Percentiles rank a stretch among this genome's conserved stretches.
These are phyloP conservation scores for Zoysia matrella DNA, from an alignment of 202 grass and related monocot species.

Conservation along the genomic window DNA sequence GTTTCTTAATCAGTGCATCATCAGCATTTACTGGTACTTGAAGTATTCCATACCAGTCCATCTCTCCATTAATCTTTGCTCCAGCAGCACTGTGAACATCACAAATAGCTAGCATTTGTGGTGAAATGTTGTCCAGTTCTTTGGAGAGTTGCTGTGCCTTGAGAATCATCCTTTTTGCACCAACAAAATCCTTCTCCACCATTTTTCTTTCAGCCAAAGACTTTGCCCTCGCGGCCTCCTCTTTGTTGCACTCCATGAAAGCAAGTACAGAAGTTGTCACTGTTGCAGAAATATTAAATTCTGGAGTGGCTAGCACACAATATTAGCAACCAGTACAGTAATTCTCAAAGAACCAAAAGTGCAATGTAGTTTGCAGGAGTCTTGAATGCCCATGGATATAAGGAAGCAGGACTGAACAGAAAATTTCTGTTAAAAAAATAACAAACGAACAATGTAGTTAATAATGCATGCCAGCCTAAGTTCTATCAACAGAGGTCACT, in stretches of 20 bases:
- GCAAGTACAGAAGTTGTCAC: conserved; percentile 24
- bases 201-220: conserved; percentile 74
- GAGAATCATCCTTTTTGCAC: conserved; percentile 67
- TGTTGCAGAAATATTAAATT: conserved; percentile 1
- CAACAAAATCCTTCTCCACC: conserved; percentile 66
- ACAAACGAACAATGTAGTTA: conserved; percentile 19
- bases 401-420: not conserved
- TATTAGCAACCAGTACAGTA: not conserved
- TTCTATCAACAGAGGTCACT: not conserved
- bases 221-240: conserved; percentile 77
- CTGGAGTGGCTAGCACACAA: conserved; percentile 7
- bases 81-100: conserved; percentile 77
- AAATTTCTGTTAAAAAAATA: conserved; percentile 6
- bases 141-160: conserved; percentile 70
- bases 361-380: conserved; percentile 6
- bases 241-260: conserved; percentile 94
- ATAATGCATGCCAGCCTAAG: not conserved
- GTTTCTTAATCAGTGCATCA: conserved; percentile 68
- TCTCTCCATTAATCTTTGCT: conserved; percentile 55
- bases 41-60: conserved; percentile 82
- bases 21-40: conserved; percentile 62
- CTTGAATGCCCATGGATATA: not conserved
- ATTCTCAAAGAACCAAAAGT: conserved; percentile 11
- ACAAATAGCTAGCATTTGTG: conserved; percentile 75
- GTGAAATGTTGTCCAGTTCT: conserved; percentile 70